A percentile compares a stretch with the other conserved stretches of the same genome.
These are phyloP conservation scores for Mangifera indica DNA, from an alignment of 345 rosid species.

Conservation along the genomic window DNA sequence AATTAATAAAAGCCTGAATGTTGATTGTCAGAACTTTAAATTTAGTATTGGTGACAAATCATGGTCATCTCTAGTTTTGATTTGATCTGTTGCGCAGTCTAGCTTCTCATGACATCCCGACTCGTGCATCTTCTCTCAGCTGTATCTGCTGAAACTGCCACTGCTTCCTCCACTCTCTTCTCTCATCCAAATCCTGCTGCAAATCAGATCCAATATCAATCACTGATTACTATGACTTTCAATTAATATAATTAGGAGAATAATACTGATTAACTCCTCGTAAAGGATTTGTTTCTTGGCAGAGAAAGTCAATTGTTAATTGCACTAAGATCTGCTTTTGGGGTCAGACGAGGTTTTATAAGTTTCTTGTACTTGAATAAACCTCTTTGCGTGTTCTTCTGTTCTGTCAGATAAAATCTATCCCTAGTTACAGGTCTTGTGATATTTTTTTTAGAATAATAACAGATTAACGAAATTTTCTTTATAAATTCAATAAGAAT, in stretches of 20 bases:
- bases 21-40: too few species aligned
- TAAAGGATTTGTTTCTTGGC: neutral
- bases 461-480: too few species aligned
- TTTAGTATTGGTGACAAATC: too few species aligned
- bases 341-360: conserved; percentile 29
- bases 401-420: conserved; percentile 10
- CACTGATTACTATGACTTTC: too few species aligned
- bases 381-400: conserved; percentile 22
- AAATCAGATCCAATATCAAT: neutral
- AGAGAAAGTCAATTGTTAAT: conserved; percentile 14
- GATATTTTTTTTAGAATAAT: too few species aligned
- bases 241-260: too few species aligned
- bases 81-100: conserved; percentile 15
- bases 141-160: conserved; percentile 29
- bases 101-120: conserved; percentile 25
- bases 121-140: conserved; percentile 20
- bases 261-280: neutral
- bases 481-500: too few species aligned
- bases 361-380: conserved; percentile 30
- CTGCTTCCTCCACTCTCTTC: conserved; percentile 17
- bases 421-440: too few species aligned
- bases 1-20: too few species aligned
- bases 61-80: neutral
- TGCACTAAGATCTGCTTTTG: conserved; percentile 19
- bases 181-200: conserved; percentile 13